Conservation (phyloP, 2,329 filamentous ascomycete species). For the Ambrosiella cleistominuta region DNA sequence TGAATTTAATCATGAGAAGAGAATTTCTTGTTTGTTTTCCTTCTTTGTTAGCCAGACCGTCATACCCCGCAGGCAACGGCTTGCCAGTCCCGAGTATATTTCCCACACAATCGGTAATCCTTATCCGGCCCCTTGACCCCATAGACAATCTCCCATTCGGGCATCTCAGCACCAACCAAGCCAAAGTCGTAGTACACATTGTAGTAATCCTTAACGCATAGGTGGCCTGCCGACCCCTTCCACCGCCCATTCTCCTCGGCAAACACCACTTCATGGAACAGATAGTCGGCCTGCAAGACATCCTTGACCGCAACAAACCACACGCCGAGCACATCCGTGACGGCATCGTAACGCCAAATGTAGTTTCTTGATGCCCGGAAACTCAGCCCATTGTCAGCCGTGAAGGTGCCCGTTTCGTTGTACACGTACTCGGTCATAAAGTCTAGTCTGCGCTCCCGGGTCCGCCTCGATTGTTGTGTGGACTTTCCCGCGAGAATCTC, state of each 20-base stretch:
- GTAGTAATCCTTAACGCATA: constrained; percentile 57
- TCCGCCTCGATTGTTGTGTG: not conserved
- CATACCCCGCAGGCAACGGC: not conserved
- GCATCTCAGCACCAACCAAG: constrained; percentile 39
- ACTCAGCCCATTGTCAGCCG: constrained; percentile 33
- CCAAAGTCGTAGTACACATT: constrained; percentile 51
- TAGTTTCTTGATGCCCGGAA: constrained; percentile 50
- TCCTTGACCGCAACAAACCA: constrained; percentile 58
- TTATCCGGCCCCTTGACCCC: constrained; percentile 55
- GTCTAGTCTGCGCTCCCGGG: constrained; percentile 16
- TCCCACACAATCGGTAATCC: constrained; percentile 45
- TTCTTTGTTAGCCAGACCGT: not conserved
- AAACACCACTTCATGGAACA: constrained; percentile 62
- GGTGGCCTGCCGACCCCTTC: constrained; percentile 47
- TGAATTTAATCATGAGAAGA: no score
- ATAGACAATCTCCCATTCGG: constrained; percentile 43
- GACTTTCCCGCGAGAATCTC: not conserved
- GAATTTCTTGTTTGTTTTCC: not conserved
- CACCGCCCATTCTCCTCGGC: constrained; percentile 27
- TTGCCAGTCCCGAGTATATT: constrained; percentile 26
- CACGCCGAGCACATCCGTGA: constrained; percentile 42
- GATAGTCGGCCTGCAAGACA: constrained; percentile 44
- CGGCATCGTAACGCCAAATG: constrained; percentile 52
- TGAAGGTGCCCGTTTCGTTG: constrained; percentile 48
- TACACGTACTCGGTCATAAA: constrained; percentile 44